phyloP scores from a whole-genome alignment of 179 eudicot species.

The Beta corolliflora region DNA sequence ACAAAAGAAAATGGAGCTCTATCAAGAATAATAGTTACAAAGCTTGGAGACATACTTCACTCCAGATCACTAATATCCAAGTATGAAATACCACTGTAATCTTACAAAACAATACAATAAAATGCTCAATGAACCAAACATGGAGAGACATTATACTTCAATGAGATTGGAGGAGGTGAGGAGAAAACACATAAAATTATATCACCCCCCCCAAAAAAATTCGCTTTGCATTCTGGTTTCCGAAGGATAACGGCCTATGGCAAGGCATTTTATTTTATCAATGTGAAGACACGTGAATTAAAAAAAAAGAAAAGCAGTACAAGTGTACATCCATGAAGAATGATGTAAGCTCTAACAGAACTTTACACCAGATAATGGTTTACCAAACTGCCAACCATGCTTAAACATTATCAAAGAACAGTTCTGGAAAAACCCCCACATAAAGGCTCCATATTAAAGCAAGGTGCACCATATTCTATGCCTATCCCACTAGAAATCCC shows the following conservation, averaged over 20 bases:
- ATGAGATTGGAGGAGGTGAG: background rate
- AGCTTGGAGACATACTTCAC: background rate
- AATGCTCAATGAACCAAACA: background rate
- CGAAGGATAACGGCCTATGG: background rate
- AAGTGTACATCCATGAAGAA: no score
- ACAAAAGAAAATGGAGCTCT: slow-evolving; percentile 4
- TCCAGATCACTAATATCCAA: background rate
- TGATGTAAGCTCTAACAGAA: no score
- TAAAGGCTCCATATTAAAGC: background rate
- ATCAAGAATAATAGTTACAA: slow-evolving; percentile 15
- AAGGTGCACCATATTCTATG: background rate
- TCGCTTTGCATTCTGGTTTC: background rate
- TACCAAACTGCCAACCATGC: background rate
- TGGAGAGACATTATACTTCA: background rate
- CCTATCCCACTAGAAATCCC: background rate
- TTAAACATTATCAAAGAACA: background rate
- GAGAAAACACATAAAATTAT: background rate
- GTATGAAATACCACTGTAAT: background rate
- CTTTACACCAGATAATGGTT: background rate
- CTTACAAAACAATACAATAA: background rate
- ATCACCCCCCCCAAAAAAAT: background rate
- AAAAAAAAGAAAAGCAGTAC: no score
- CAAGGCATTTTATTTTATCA: background rate
- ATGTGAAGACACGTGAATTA: no score
- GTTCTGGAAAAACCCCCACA: background rate